A percentile compares a stretch with the other conserved stretches of the same genome.
Conservation (phyloP, 352 stramenopile species). For the Pythium aphanidermatum region DNA sequence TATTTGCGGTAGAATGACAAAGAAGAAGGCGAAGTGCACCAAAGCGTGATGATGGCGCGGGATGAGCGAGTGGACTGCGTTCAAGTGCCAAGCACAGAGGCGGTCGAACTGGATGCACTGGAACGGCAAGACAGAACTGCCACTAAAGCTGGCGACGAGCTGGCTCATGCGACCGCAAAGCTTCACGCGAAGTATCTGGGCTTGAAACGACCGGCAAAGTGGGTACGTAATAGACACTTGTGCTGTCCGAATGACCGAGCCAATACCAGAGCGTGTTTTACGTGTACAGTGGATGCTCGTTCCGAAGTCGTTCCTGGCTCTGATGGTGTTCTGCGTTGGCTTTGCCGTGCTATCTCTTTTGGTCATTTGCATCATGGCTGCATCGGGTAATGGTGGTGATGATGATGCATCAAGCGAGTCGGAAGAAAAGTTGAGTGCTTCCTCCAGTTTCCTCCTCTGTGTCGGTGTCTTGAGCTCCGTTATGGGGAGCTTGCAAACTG, state of each 20-base stretch:
- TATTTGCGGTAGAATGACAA: no score
- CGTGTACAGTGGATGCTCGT: conserved; percentile 20
- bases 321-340: conserved; percentile 22
- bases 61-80: no score
- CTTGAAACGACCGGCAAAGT: background rate
- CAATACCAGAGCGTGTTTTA: no score
- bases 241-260: no score
- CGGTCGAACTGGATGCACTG: no score
- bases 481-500: conserved; percentile 31
- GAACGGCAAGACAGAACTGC: no score
- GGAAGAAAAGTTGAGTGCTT: background rate
- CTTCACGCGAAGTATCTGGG: conserved; percentile 8
- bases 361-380: conserved; percentile 13
- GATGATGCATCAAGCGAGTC: background rate
- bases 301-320: conserved; percentile 19
- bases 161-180: no score
- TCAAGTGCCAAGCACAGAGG: no score
- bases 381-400: background rate
- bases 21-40: no score
- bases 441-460: conserved; percentile 18
- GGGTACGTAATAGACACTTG: background rate
- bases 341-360: conserved; percentile 25
- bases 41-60: no score
- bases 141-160: no score
- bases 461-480: conserved; percentile 29